Percentiles rank a stretch among this genome's conserved stretches.
Evolutionary conservation across 2,329 filamentous ascomycete genomes (phyloP).

Genomic region (Aspergillus pseudoviridinutans): DNA sequence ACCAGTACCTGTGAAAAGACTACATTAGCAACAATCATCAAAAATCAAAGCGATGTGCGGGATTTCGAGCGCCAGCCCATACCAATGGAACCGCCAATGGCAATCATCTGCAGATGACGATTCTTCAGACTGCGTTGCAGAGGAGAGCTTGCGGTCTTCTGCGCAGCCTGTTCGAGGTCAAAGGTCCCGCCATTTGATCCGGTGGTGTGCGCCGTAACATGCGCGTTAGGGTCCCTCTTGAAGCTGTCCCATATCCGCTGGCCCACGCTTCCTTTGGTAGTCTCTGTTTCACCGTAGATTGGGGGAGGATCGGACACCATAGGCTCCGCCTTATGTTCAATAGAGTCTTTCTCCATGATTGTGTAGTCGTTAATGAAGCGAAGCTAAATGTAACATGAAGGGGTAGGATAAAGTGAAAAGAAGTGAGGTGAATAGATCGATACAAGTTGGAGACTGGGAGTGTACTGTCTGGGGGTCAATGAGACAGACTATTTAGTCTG

Average conservation of each 20-base stretch:
- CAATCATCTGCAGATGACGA: slow-evolving; percentile 94
- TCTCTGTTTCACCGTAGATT: slow-evolving; percentile 27
- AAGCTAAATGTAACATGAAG: background rate
- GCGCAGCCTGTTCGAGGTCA: slow-evolving; percentile 60
- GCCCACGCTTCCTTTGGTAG: slow-evolving; percentile 18
- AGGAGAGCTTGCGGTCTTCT: slow-evolving; percentile 66
- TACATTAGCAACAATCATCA: slow-evolving; percentile 1
- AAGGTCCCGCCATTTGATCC: slow-evolving; percentile 54
- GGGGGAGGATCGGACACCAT: slow-evolving; percentile 23
- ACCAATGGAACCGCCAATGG: slow-evolving; percentile 88
- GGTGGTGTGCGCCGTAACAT: slow-evolving; percentile 29
- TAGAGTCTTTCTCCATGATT: slow-evolving; percentile 32
- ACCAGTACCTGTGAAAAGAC: slow-evolving; percentile 59
- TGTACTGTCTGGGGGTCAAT: background rate
- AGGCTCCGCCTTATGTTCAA: slow-evolving; percentile 22
- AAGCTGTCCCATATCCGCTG: slow-evolving; percentile 41
- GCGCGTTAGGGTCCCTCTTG: slow-evolving; percentile 43
- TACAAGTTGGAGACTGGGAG: background rate
- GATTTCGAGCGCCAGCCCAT: slow-evolving; percentile 14
- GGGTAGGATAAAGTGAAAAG: background rate
- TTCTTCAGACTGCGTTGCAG: slow-evolving; percentile 75
- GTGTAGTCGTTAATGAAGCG: background rate
- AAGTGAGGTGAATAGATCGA: background rate
- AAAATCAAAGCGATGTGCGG: background rate
- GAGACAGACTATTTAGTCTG: background rate